phyloP scores from a whole-genome alignment of 129 eudicot genomes.

The Arctium lappa region DNA sequence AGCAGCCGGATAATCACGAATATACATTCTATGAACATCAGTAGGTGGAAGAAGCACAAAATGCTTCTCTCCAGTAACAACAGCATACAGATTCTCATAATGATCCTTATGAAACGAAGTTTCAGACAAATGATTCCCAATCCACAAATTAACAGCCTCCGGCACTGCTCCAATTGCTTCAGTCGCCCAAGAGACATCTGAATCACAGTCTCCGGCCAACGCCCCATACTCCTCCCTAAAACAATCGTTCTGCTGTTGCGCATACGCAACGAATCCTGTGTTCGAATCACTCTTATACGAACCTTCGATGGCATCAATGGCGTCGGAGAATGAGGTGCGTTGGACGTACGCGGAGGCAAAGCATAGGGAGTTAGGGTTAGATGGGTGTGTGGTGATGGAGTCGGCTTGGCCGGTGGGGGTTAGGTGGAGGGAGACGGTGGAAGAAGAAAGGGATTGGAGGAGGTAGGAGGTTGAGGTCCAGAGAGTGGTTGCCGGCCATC shows the following conservation, averaged over 20 bases:
- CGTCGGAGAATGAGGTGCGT: slow-evolving; percentile 41
- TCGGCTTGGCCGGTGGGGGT: slow-evolving; percentile 90
- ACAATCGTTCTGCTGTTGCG: slow-evolving; percentile 93
- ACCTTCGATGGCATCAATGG: slow-evolving; percentile 34
- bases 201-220: slow-evolving; percentile 51
- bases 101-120: slow-evolving; percentile 96
- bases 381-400: slow-evolving; percentile 60
- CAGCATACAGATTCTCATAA: slow-evolving; percentile 91
- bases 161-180: slow-evolving; percentile 74
- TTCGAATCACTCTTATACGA: neutral
- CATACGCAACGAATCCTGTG: slow-evolving; percentile 46
- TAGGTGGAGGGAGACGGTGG: slow-evolving; percentile 79
- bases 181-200: slow-evolving; percentile 68
- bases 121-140: slow-evolving; percentile 60
- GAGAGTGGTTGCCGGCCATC: slow-evolving; percentile 76
- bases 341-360: slow-evolving; percentile 73
- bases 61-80: slow-evolving; percentile 81
- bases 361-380: slow-evolving; percentile 49
- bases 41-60: slow-evolving; percentile 86
- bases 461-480: slow-evolving; percentile 71
- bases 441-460: slow-evolving; percentile 40
- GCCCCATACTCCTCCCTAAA: slow-evolving; percentile 67
- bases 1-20: slow-evolving; percentile 78
- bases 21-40: slow-evolving; percentile 90
- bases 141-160: slow-evolving; percentile 95